Evolutionary conservation across 2,329 filamentous ascomycete genomes (phyloP).

Genomic region (Fusarium sp.): DNA sequence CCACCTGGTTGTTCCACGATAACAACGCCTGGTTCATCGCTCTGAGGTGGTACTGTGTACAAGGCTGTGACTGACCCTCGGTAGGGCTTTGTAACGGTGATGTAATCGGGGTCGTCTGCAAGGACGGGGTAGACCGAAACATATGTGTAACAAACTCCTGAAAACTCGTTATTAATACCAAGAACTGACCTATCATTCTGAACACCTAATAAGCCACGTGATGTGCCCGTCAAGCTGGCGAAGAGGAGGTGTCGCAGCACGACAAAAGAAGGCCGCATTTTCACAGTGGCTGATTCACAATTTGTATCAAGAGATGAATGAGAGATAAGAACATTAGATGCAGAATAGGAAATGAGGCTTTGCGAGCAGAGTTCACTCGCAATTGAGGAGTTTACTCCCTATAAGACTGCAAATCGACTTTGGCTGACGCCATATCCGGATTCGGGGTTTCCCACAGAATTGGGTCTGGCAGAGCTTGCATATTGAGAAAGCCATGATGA

Average conservation of each 20-base stretch:
- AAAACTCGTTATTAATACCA: constrained; percentile 39
- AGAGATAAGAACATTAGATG: constrained; percentile 4
- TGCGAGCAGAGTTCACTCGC: neutral
- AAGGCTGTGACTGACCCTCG: constrained; percentile 35
- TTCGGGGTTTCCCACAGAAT: constrained; percentile 5
- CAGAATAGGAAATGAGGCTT: neutral
- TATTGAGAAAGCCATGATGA: neutral
- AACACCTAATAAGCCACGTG: constrained; percentile 27
- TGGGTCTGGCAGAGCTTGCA: neutral
- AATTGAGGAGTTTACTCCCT: constrained; percentile 1
- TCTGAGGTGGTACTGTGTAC: constrained; percentile 40
- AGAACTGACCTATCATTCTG: constrained; percentile 44
- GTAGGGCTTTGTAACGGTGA: constrained; percentile 42
- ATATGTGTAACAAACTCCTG: constrained; percentile 47
- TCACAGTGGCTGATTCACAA: constrained; percentile 5
- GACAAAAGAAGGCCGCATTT: constrained; percentile 26
- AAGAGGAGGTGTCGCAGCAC: constrained; percentile 26
- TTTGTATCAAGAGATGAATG: constrained; percentile 9
- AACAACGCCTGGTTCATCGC: constrained; percentile 37
- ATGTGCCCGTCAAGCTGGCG: constrained; percentile 11
- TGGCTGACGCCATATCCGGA: constrained; percentile 22
- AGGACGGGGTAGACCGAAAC: constrained; percentile 46
- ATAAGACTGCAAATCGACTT: constrained; percentile 24
- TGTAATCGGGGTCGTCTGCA: constrained; percentile 35
- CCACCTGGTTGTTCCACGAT: constrained; percentile 39